Conservation (phyloP, 257 asterid species). For the Hygrophila difformis region DNA sequence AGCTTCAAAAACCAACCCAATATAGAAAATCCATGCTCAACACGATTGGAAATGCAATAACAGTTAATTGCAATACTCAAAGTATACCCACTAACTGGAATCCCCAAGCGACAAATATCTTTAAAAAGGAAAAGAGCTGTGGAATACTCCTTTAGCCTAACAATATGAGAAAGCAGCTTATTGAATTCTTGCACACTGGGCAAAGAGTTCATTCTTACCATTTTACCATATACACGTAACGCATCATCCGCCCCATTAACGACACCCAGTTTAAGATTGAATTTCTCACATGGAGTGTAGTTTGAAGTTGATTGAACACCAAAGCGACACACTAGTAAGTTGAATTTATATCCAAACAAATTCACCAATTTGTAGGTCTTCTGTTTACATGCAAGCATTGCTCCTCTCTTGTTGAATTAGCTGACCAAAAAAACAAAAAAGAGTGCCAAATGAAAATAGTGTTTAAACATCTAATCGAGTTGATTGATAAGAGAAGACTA, state of each 20-base stretch:
- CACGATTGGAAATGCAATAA: background rate
- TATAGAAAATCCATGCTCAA: slow-evolving; percentile 6
- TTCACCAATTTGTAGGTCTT: too few relatives aligned
- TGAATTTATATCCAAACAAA: too few relatives aligned
- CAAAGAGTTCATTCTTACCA: slow-evolving; percentile 8
- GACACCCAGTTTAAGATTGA: slow-evolving; percentile 1
- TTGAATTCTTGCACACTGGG: slow-evolving; percentile 13
- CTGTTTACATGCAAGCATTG: too few relatives aligned
- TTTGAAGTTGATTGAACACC: too few relatives aligned
- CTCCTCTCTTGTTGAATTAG: too few relatives aligned
- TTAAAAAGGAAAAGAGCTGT: slow-evolving; percentile 4
- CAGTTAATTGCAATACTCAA: slow-evolving; percentile 2
- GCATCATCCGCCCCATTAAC: slow-evolving; percentile 7
- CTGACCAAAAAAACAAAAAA: too few relatives aligned
- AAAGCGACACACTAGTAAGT: too few relatives aligned
- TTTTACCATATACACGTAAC: background rate
- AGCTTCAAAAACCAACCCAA: slow-evolving; percentile 7
- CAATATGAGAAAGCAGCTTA: slow-evolving; percentile 10
- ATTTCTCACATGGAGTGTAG: too few relatives aligned
- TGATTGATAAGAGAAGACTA: too few relatives aligned
- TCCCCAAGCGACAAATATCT: slow-evolving; percentile 2
- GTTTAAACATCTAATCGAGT: too few relatives aligned
- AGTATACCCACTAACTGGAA: background rate
- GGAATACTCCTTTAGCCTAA: slow-evolving; percentile 6
- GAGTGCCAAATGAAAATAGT: too few relatives aligned